Conservation (phyloP, 371 early-diverging fungal genomes). For the Apophysomyces variabilis region DNA sequence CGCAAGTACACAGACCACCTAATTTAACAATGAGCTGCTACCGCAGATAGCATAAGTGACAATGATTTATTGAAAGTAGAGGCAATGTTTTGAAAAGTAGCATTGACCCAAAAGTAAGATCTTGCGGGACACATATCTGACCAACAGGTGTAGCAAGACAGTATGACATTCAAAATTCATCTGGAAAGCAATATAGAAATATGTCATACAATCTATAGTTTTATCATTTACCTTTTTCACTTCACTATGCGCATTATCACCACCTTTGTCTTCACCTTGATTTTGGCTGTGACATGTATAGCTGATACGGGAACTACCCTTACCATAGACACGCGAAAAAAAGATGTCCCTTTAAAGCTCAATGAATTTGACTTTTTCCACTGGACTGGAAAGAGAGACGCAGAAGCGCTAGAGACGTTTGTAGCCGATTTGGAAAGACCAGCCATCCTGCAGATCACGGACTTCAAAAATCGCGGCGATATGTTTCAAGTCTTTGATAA, state of each 20-base stretch:
- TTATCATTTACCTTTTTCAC: not conserved
- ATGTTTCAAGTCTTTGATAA: constrained; percentile 51
- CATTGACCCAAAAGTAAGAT: too few relatives aligned
- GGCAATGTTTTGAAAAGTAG: too few relatives aligned
- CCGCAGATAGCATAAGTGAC: too few relatives aligned
- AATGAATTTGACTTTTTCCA: constrained; percentile 35
- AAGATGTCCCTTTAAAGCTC: not conserved
- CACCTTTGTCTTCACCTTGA: not conserved
- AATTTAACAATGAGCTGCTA: too few relatives aligned
- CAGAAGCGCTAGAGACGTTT: constrained; percentile 40
- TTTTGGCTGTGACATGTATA: not conserved
- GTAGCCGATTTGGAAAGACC: constrained; percentile 34
- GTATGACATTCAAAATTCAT: not conserved
- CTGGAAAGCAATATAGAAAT: too few relatives aligned
- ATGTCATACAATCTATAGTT: too few relatives aligned
- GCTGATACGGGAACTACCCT: constrained; percentile 17
- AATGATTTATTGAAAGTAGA: too few relatives aligned
- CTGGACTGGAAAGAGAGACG: constrained; percentile 39
- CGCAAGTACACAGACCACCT: too few relatives aligned
- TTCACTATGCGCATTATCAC: constrained; percentile 14
- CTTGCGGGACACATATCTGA: too few relatives aligned
- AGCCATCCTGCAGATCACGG: constrained; percentile 43
- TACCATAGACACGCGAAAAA: constrained; percentile 15
- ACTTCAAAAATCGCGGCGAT: constrained; percentile 55
- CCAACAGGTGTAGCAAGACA: too few relatives aligned